Percentiles rank a stretch among this genome's conserved stretches.
Conservation (phyloP, 225 moss, liverwort and hornwort genomes). For the Pseudoscleropodium purum region DNA sequence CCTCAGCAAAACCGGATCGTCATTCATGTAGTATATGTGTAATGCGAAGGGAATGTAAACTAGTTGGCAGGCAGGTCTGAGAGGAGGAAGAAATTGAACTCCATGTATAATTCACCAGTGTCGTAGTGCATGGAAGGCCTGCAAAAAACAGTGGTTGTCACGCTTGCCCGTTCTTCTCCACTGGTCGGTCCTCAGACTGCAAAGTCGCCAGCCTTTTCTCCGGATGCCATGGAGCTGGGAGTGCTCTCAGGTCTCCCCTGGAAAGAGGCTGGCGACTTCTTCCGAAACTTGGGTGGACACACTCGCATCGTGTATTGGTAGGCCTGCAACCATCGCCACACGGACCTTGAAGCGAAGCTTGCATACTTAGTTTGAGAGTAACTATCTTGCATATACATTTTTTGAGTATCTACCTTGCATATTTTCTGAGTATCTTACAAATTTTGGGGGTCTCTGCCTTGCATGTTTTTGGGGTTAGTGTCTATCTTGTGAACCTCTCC, state of each 20-base stretch:
- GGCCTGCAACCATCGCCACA: not conserved
- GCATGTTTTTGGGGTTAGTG: not conserved
- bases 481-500: not conserved
- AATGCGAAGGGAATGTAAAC: not conserved
- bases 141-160: not conserved
- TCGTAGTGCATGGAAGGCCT: not conserved
- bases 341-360: not conserved
- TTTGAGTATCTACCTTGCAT: not conserved
- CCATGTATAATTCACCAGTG: not conserved
- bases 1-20: not conserved
- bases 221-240: not conserved
- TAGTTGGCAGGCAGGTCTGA: not conserved
- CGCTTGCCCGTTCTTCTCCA: not conserved
- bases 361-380: not conserved
- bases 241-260: not conserved
- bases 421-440: not conserved
- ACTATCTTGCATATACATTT: not conserved
- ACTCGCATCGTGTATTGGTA: slow-evolving; percentile 16
- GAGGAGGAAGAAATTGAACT: not conserved
- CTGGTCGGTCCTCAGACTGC: not conserved
- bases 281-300: slow-evolving; percentile 12
- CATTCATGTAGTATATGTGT: not conserved
- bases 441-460: not conserved
- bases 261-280: not conserved
- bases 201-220: not conserved